These are phyloP conservation scores for Exsudoporus frostii DNA, from an alignment of 768 basidiomycete genomes.

Conservation along the genomic window DNA sequence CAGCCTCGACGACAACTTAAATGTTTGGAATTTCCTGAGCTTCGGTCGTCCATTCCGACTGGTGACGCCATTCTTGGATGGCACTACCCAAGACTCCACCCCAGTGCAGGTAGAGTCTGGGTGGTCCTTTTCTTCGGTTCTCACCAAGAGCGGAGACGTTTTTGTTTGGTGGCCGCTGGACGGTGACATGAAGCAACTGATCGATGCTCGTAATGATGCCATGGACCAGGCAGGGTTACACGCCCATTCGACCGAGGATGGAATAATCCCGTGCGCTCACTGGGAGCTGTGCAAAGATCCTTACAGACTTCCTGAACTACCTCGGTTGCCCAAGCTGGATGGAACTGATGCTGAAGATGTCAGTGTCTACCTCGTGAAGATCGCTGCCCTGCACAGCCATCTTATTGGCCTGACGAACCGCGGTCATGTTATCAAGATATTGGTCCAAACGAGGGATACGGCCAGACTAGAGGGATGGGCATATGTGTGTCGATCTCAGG, in stretches of 20 bases:
- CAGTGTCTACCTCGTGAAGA: slow-evolving; percentile 60
- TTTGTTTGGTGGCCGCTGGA: slow-evolving; percentile 72
- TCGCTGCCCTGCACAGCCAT: slow-evolving; percentile 73
- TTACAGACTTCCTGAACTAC: slow-evolving; percentile 55
- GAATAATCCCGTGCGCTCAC: slow-evolving; percentile 54
- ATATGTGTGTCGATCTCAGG: slow-evolving; percentile 54
- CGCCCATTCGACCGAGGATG: slow-evolving; percentile 33
- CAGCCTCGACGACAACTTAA: slow-evolving; percentile 53
- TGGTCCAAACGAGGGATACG: slow-evolving; percentile 41
- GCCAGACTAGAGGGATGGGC: slow-evolving; percentile 51
- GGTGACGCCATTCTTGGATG: slow-evolving; percentile 36
- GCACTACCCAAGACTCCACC: slow-evolving; percentile 42
- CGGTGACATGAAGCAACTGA: slow-evolving; percentile 38
- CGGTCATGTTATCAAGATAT: slow-evolving; percentile 72
- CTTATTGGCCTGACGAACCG: slow-evolving; percentile 78
- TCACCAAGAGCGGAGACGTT: slow-evolving; percentile 69
- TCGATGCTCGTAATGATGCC: slow-evolving; percentile 38
- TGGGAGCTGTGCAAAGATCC: slow-evolving; percentile 61
- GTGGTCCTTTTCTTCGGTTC: slow-evolving; percentile 73
- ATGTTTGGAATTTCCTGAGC: slow-evolving; percentile 71
- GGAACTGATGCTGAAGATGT: slow-evolving; percentile 22
- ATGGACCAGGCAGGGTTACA: slow-evolving; percentile 43
- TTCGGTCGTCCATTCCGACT: slow-evolving; percentile 80
- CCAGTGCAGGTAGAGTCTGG: slow-evolving; percentile 73
- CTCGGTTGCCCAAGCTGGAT: slow-evolving; percentile 52